Base-by-base conservation (phyloP, 1,139 yeast species). In the Torulaspora pretoriensis region DNA sequence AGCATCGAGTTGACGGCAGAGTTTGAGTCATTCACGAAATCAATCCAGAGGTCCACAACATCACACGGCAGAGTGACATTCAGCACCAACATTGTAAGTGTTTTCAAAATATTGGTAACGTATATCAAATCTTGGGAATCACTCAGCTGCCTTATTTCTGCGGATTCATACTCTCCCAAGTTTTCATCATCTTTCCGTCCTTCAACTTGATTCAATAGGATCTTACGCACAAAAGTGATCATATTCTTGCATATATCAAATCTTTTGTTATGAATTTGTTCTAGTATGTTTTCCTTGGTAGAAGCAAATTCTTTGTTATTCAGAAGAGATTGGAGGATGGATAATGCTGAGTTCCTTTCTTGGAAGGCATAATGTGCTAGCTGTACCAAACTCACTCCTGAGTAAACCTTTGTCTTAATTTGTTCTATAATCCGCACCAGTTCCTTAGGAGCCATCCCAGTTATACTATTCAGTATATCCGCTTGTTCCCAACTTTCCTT, bases 41-140 rank as follows among this genome's bases (percentile, higher is more conserved):
- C 56, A 51, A 83, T 81, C 95, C 95, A 87, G 8, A 67, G 58
- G 2, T 61, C 46, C 1, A 78, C 73, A 5, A 50, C 32, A 1
- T 68, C 57, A 9, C 48, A 58, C 49, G 48, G 60, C 30, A 49
- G 60, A 50, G 43, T 68, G 46, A 52, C 71, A 55, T 60, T 60
- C 28, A 61, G 42, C 7, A 42, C 67, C 57, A 46, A 72, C 60
- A 54, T 69, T 60, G 54, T 70, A 45, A 49, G 70, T 48, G 49
- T 73, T 48, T 56, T 73, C 30, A 80, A 58, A 1, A 78, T 67
- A 48, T 77, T 78, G 42, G 75, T 41, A 14, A 53, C 16, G 58
- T 27, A 71, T 54, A 41, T 73, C 74, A 38, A 68, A 61, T 19
- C 75, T 52, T 39, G 72, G 59, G 44, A 73, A 57, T 12, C 69